Evolutionary conservation across 1,139 yeast genomes (phyloP).

Genomic region (Scheffersomyces parashehatae): DNA sequence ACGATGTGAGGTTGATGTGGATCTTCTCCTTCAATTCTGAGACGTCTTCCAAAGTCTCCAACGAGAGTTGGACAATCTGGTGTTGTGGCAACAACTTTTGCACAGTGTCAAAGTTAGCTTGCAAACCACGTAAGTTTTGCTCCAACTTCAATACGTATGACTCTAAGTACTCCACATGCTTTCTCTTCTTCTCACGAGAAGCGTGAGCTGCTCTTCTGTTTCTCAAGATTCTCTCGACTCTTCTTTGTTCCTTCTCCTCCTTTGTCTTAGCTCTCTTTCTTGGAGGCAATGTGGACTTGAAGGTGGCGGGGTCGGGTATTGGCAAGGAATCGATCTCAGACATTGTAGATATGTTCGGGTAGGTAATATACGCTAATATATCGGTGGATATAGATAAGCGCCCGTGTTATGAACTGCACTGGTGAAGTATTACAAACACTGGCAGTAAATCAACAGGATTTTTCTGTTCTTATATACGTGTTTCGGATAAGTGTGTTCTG

Average conservation of each 20-base stretch:
- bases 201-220: conserved; percentile 98
- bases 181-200: conserved; percentile 92
- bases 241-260: conserved; percentile 95
- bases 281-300: conserved; percentile 71
- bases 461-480: too few relatives aligned
- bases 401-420: too few relatives aligned
- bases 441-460: too few relatives aligned
- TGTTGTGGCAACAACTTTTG: conserved; percentile 14
- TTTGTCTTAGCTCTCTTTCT: conserved; percentile 94
- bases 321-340: not conserved
- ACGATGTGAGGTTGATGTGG: conserved; percentile 28
- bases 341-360: not conserved
- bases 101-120: conserved; percentile 23
- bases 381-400: too few relatives aligned
- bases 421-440: too few relatives aligned
- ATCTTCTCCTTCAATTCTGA: conserved; percentile 34
- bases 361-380: too few relatives aligned
- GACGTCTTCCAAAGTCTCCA: conserved; percentile 24
- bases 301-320: conserved; percentile 13
- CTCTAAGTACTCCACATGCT: conserved; percentile 86
- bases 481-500: too few relatives aligned
- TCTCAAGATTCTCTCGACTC: conserved; percentile 87
- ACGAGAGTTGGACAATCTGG: conserved; percentile 13
- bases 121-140: conserved; percentile 28
- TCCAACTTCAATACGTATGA: conserved; percentile 55